A percentile compares a stretch with the other conserved stretches of the same genome.
These are phyloP conservation scores for Linderniella brevidens DNA, from an alignment of 257 asterid genomes.

Conservation along the genomic window DNA sequence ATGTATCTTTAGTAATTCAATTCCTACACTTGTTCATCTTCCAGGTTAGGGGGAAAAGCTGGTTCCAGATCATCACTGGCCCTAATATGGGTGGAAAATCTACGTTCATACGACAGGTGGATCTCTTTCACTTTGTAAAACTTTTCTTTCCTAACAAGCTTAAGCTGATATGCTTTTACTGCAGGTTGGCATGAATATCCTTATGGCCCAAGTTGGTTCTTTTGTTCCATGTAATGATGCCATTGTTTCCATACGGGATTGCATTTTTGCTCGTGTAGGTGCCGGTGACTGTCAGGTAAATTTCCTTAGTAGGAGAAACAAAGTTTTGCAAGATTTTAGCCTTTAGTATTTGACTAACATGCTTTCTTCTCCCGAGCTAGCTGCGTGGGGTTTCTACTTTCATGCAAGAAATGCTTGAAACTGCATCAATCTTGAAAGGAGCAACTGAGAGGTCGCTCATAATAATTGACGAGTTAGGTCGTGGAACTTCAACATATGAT, in stretches of 20 bases:
- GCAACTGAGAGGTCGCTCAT: slow-evolving; percentile 77
- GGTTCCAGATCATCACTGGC: slow-evolving; percentile 98
- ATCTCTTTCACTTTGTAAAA: slow-evolving; percentile 8
- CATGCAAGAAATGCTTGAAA: slow-evolving; percentile 99
- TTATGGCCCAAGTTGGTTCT: slow-evolving; percentile 95
- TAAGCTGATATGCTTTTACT: background rate
- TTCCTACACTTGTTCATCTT: slow-evolving; percentile 4
- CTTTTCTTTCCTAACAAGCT: slow-evolving; percentile 3
- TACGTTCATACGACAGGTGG: slow-evolving; percentile 87
- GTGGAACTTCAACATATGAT: slow-evolving; percentile 96
- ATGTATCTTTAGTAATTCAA: background rate
- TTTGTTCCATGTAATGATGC: slow-evolving; percentile 89
- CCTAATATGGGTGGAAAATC: slow-evolving; percentile 99
- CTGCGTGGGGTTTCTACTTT: slow-evolving; percentile 95
- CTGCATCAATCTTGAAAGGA: slow-evolving; percentile 96
- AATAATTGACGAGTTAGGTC: slow-evolving; percentile 93
- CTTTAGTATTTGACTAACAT: background rate
- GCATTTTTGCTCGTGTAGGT: slow-evolving; percentile 98
- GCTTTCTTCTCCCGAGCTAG: slow-evolving; percentile 17
- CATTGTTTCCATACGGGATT: slow-evolving; percentile 76
- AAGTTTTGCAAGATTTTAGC: slow-evolving; percentile 9
- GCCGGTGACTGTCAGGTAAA: slow-evolving; percentile 99
- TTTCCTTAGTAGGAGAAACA: slow-evolving; percentile 4
- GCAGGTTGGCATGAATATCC: slow-evolving; percentile 86
- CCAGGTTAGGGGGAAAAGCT: slow-evolving; percentile 74